Conservation (phyloP, 2,329 filamentous ascomycete genomes). For the Paracamarosporium sp. region DNA sequence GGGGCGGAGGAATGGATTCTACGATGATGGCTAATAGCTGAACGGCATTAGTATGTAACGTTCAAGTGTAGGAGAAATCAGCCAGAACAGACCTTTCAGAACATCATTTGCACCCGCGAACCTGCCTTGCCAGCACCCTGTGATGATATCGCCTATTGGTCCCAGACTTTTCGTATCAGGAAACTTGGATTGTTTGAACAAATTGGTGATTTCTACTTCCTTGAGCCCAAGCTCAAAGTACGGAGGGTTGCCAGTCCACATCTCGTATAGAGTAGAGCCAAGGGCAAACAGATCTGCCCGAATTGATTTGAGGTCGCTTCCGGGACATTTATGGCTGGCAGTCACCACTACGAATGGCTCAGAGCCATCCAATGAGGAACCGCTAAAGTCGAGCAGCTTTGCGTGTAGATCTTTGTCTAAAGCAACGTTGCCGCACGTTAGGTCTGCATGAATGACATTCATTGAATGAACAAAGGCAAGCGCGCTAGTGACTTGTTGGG, state of each 20-base stretch:
- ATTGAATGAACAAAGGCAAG: conserved; percentile 22
- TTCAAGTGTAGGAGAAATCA: conserved; percentile 5
- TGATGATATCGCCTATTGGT: conserved; percentile 14
- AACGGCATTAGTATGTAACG: conserved; percentile 9
- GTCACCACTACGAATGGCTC: conserved; percentile 12
- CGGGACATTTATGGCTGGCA: conserved; percentile 13
- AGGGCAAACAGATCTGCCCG: conserved; percentile 16
- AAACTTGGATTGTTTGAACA: conserved; percentile 11
- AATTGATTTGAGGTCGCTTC: conserved; percentile 11
- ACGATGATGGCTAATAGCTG: conserved; percentile 4
- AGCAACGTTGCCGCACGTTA: conserved; percentile 19
- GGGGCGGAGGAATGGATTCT: conserved; percentile 6
- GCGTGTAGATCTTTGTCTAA: conserved; percentile 18
- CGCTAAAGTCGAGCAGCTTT: conserved; percentile 19
- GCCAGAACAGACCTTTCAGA: conserved; percentile 8
- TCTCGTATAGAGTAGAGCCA: conserved; percentile 20
- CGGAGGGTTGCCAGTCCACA: conserved; percentile 13
- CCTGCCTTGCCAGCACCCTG: conserved; percentile 16
- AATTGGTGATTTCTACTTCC: conserved; percentile 8
- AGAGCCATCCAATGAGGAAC: conserved; percentile 20
- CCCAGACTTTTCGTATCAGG: conserved; percentile 17
- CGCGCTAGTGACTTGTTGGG: conserved; percentile 13
- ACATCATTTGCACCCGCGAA: conserved; percentile 13
- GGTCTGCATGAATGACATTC: conserved; percentile 21
- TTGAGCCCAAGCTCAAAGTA: conserved; percentile 7